Base-by-base conservation (phyloP, 768 basidiomycete genomes). In the Trichaptum fuscoviolaceum region DNA sequence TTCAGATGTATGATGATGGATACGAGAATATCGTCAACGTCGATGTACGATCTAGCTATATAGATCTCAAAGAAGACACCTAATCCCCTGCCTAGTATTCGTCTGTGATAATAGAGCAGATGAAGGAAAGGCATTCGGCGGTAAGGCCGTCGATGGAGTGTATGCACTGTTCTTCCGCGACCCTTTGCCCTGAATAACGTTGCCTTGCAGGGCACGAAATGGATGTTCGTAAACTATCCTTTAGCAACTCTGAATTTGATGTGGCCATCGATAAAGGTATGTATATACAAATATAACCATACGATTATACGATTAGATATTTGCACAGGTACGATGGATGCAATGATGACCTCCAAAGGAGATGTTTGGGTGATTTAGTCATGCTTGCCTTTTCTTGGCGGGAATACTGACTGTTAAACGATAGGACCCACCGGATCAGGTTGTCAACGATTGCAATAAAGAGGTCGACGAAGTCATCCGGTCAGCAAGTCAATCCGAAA, bases 261-360 rank as follows among this genome's bases (percentile, higher is more conserved):
- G 80, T 95, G 62, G 92, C 86, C 0, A 88, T 95, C 63, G 93
- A 95, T 76, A 95, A 95, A 84, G 92, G 85, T 83, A 63, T n/a
- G 85, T 83, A 63, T n/a, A 27, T 62, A 27, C 58, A 2, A 26
- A 15, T 20, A n/a, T n/a, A n/a, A 12, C 25, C 58, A 25, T 64
- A n/a, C 20, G 57, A 15, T 65, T 24, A 60, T 6, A 62, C 25
- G 68, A 34, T 23, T 30, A 10, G 27, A 24, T 57, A 12, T 12
- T 4, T 35, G 66, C n/a, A n/a, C n/a, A 85, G 84, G 91, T 18
- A 93, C 92, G 1, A 93, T 95, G 91, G 93, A 95, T 73, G 91
- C 92, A 2, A 90, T 95, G 89, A 87, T 94, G 87, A 87, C 93
- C 0, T 80, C 85, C 0, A 91, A 91, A 73, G 88, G 89, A 20